These are phyloP conservation scores for Basidiobolus heterosporus DNA, from an alignment of 371 early-diverging fungal genomes.

Conservation along the genomic window DNA sequence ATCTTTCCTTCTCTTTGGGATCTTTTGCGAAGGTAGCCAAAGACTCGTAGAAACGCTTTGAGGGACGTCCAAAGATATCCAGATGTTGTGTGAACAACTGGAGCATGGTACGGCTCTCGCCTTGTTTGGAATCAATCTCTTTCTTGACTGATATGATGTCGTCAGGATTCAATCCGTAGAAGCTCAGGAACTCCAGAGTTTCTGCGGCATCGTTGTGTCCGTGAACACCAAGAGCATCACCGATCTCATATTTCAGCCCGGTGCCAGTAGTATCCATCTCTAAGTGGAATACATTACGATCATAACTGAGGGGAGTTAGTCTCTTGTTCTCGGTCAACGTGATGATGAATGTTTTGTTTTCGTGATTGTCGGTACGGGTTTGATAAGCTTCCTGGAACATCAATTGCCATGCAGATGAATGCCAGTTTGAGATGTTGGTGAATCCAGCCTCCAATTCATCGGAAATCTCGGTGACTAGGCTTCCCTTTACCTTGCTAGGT, in stretches of 20 bases:
- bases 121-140: constrained; percentile 16
- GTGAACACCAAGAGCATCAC: constrained; percentile 85
- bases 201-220: constrained; percentile 68
- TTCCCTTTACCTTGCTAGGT: constrained; percentile 23
- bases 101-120: constrained; percentile 52
- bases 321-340: constrained; percentile 58
- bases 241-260: constrained; percentile 70
- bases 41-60: constrained; percentile 75
- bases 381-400: constrained; percentile 66
- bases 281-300: constrained; percentile 88
- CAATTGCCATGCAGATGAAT: constrained; percentile 23
- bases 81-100: constrained; percentile 66
- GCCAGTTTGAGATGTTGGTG: constrained; percentile 15
- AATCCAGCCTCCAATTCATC: constrained; percentile 32
- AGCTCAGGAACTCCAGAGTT: constrained; percentile 49
- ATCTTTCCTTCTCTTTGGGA: constrained; percentile 47
- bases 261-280: constrained; percentile 73
- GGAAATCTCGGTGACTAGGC: constrained; percentile 26
- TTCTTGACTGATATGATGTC: constrained; percentile 29
- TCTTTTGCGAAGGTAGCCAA: constrained; percentile 57
- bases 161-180: constrained; percentile 51
- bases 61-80: constrained; percentile 86
- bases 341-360: constrained; percentile 40
- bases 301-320: constrained; percentile 69
- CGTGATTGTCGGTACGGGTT: constrained; percentile 29